Evolutionary conservation across 2,329 filamentous ascomycete genomes (phyloP), one percentile per base, ranked within the genome.

Genomic region (Penicillium sp.): DNA sequence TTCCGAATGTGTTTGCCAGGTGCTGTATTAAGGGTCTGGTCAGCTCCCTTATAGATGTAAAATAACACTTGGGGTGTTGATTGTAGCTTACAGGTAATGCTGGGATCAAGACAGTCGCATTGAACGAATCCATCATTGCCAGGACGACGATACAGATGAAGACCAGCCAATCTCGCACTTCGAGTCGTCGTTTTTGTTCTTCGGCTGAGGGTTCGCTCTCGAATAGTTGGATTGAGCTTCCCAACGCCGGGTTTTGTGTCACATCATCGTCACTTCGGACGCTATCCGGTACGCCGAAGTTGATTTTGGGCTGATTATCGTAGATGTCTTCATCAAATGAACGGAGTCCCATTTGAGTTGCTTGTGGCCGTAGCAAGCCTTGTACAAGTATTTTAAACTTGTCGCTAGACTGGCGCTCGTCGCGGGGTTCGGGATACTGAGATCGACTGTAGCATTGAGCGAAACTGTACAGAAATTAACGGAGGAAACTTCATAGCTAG

Each of bases 101-200:
- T 8, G 78, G 70, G 7, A 79, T 77, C 40, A 81, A 64, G 32
- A 80, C 75, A 0, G 78, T 79, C 12, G 76, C 74, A 60, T 82
- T 77, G 38, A 81, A 73, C 4, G 76, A 74, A 39, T 81, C 79
- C 70, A 80, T 77, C 61, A 80, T 72, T 6, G 77, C 75, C 39
- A 79, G 65, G 31, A 79, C 58, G 25, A 74, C 69, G 29, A 80
- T 66, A 12, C 72, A 75, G 27, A 70, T 60, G 58, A 79, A 69
- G 27, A 78, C 67, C 18, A 76, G 62, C 65, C 69, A 75, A 58
- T 79, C 73, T 52, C 70, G 67, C 44, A 69, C 68, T 9, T 69
- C 68, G 1, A 75, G 72, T 39, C 64, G 72, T 75, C 77, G 78
- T 54, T 59, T 50, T 27, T 55, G 49, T n/a, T 55, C 52, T 15